These are phyloP conservation scores for Poa annua DNA, from an alignment of 176 grass and related monocot species.

Conservation along the genomic window DNA sequence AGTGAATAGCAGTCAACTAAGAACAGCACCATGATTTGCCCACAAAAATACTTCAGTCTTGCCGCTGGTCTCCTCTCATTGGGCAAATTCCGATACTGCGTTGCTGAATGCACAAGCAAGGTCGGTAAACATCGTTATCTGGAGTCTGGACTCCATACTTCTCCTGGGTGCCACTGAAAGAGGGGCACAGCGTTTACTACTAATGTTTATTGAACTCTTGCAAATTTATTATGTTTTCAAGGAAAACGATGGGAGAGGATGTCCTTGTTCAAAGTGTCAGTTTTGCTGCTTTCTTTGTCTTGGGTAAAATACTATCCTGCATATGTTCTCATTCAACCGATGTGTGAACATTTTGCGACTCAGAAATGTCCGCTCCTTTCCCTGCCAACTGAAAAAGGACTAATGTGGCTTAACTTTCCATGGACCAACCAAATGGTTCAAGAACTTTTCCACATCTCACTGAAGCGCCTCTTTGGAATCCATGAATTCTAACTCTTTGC, in stretches of 20 bases:
- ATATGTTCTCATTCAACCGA: background rate
- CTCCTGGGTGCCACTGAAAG: slow-evolving; percentile 12
- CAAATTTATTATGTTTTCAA: background rate
- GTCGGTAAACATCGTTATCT: slow-evolving; percentile 29
- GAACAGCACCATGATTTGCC: slow-evolving; percentile 19
- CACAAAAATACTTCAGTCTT: slow-evolving; percentile 26
- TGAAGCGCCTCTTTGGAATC: background rate
- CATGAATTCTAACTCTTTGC: background rate
- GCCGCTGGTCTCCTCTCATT: slow-evolving; percentile 30
- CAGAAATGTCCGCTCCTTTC: background rate
- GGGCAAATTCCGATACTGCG: slow-evolving; percentile 28
- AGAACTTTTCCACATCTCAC: background rate
- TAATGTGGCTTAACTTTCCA: background rate
- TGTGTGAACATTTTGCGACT: background rate
- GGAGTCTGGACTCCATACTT: slow-evolving; percentile 13
- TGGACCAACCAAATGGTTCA: background rate
- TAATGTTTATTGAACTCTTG: background rate
- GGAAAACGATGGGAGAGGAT: background rate
- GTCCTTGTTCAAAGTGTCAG: background rate
- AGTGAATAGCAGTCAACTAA: slow-evolving; percentile 44
- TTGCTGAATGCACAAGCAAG: slow-evolving; percentile 31
- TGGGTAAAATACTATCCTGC: background rate
- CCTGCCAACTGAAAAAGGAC: slow-evolving; percentile 4
- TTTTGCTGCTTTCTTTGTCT: background rate
- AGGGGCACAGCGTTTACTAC: slow-evolving; percentile 1